These are phyloP conservation scores for Malbranchea cinnamomea DNA, from an alignment of 2,329 filamentous ascomycete species.

Conservation along the genomic window DNA sequence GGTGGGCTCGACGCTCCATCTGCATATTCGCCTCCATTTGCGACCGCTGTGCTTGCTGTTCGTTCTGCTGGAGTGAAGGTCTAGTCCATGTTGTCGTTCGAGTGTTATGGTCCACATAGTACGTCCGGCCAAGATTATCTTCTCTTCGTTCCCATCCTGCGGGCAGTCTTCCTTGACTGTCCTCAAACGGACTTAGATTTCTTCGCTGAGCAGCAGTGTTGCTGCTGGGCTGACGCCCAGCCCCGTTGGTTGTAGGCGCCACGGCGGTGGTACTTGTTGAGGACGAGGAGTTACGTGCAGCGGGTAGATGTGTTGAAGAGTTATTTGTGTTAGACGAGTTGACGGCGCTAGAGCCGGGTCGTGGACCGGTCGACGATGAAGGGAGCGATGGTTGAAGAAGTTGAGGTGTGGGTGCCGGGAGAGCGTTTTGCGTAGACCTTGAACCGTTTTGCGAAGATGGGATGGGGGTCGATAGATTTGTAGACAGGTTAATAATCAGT, in stretches of 20 bases:
- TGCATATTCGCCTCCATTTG: conserved; percentile 84
- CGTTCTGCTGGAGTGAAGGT: conserved; percentile 64
- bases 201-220: conserved; percentile 34
- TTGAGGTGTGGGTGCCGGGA: conserved; percentile 1
- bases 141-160: conserved; percentile 92
- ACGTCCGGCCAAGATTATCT: conserved; percentile 86
- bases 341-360: conserved; percentile 15
- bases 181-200: conserved; percentile 85
- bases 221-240: conserved; percentile 21
- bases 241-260: conserved; percentile 26
- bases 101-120: conserved; percentile 97
- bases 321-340: conserved; percentile 18
- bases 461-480: conserved; percentile 62
- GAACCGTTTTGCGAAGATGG: conserved; percentile 34
- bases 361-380: conserved; percentile 17
- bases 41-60: conserved; percentile 58
- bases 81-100: conserved; percentile 93
- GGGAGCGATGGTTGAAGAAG: conserved; percentile 18
- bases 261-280: conserved; percentile 25
- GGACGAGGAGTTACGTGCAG: conserved; percentile 20
- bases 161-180: conserved; percentile 82
- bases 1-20: conserved; percentile 81
- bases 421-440: conserved; percentile 9
- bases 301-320: conserved; percentile 21
- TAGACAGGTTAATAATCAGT: conserved; percentile 90